phyloP scores from a whole-genome alignment of 805 yeast species.

The Tetrapisispora arboricola region DNA sequence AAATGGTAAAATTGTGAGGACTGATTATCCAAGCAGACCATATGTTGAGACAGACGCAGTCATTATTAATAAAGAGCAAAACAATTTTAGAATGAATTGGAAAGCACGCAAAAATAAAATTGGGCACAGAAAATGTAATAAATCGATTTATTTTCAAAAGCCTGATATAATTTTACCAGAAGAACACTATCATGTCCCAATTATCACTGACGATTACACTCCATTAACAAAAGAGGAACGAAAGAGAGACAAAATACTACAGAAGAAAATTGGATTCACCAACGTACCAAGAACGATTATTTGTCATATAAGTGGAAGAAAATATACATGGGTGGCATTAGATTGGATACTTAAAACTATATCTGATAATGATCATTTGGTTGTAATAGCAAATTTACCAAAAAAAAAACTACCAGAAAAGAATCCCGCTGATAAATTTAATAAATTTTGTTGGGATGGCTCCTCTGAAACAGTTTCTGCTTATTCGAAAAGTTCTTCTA shows the following conservation, averaged over 20 bases:
- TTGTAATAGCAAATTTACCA: conserved; percentile 41
- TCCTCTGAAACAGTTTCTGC: background rate
- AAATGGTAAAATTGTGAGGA: conserved; percentile 26
- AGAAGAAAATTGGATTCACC: conserved; percentile 19
- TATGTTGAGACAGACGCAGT: conserved; percentile 24
- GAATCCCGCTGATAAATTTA: conserved; percentile 1
- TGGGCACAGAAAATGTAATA: conserved; percentile 13
- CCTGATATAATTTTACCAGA: conserved; percentile 1
- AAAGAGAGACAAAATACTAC: conserved; percentile 15
- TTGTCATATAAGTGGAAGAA: conserved; percentile 59
- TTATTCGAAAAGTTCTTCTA: background rate
- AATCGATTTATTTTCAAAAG: conserved; percentile 12
- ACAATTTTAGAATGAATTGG: conserved; percentile 19
- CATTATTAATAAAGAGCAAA: conserved; percentile 19
- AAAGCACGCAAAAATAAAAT: conserved; percentile 9
- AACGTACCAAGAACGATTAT: conserved; percentile 39
- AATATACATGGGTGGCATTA: conserved; percentile 73
- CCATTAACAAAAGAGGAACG: conserved; percentile 20
- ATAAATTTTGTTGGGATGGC: background rate
- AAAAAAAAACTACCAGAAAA: background rate
- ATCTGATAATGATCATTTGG: conserved; percentile 56
- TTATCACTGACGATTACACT: conserved; percentile 15
- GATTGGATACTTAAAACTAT: conserved; percentile 55
- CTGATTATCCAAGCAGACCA: conserved; percentile 28
- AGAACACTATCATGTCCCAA: conserved; percentile 10